Evolutionary conservation across 2,329 filamentous ascomycete genomes (phyloP), one percentile per base, ranked within the genome.

Genomic region (Allantophomopsis cytisporea): DNA sequence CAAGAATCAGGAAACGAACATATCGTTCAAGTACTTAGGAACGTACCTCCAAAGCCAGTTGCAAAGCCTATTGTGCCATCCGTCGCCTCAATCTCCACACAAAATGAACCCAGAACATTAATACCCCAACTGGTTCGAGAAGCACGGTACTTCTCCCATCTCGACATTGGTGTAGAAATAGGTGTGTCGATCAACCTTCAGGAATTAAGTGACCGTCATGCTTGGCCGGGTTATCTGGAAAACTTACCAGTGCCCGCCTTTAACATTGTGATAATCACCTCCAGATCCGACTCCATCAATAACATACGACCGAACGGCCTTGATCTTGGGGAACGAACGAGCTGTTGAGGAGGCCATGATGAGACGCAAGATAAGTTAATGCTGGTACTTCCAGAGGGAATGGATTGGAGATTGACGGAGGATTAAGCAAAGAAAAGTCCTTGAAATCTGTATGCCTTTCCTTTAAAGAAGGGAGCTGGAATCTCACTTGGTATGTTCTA

Each of bases 51-150:
- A 55, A 95, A 95, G 13, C 88, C 88, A 20, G 88, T 95, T 3
- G 88, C 88, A 57, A 94, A 91, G 31, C 88, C 88, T 50, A 89
- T 83, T n/a, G 84, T 91, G 47, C 88, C 88, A 65, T 95, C 86
- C 7, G 74, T 80, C 13, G 83, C 83, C 60, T 94, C 85, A 40
- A 95, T 77, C 61, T 94, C 87, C 7, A 95, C 73, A 51, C 87
- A 82, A 63, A 95, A 94, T 0, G 87, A 94, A 2, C 88, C 88
- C 18, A 95, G 65, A 7, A 94, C 87, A 52, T 95, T 95, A 69
- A 95, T 95, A 31, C 88, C 88, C 84, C 86, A 95, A 58, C 80
- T 87, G 11, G 87, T 94, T 50, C 88, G 73, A 31, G 87, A 94
- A 44, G 80, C 76, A 48, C 87, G 78, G 61, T 94, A 95, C 50